Base-by-base conservation (phyloP, 2,329 filamentous ascomycete genomes). In the Colletotrichum euphorbiae region DNA sequence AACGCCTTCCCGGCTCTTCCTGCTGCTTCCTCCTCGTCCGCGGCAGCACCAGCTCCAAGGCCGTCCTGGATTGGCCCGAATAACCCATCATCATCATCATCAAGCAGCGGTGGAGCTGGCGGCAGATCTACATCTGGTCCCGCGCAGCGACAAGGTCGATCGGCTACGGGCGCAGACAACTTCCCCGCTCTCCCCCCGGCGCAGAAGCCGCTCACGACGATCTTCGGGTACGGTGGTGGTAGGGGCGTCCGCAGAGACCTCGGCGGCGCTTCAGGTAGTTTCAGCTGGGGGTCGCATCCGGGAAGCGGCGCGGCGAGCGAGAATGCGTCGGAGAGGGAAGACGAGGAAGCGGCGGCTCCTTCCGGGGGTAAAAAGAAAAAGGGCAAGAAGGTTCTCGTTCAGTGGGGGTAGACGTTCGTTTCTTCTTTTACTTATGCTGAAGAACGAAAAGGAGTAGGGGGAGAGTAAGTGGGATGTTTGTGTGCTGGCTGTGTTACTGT, bases 111-210 rank as follows among this genome's bases (percentile, higher is more conserved):
- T 7, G 28, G 28, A 28, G 28, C 28, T 28, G 28, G 62, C 45
- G 8, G 62, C 73, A 24, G 65, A 45, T 28, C 7, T 28, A 40
- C 69, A 11, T 55, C 58, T 7, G 52, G 58, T 17, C 43, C 59
- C 2, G 40, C 62, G 40, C 12, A 52, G 24, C 24, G 66, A 50
- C 54, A 55, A 31, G 17, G 42, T 19, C 19, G 46, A 54, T 52
- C 62, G 43, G 24, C 66, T 6, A 19, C 50, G 33, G 28, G 79
- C 77, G 52, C 80, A 80, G 50, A 91, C 94, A 70, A 90, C 0
- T 98, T 98, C 79, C 95, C 94, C 0, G 90, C 93, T 1, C 84
- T 98, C 1, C 94, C 94, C 0, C 85, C 89, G 0, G 94, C 93
- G 1, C 86, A 92, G 0, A 98, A 90, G 74, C 86, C 87, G 3